These are phyloP conservation scores for Mucor lusitanicus DNA, from an alignment of 371 early-diverging fungal species.

Conservation along the genomic window DNA sequence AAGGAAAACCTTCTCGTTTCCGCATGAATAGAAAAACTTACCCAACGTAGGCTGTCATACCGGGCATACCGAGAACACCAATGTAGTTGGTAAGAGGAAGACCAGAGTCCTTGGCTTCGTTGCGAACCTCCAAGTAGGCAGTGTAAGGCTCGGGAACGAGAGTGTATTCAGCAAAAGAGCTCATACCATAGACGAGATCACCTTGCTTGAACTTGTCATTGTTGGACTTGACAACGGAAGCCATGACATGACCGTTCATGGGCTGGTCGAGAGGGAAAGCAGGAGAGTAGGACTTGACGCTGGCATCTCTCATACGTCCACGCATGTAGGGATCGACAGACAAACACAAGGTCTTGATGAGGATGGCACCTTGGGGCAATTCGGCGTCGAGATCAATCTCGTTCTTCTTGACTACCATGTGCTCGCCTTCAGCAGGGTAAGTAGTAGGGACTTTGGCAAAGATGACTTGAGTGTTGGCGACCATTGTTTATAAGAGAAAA, in stretches of 20 bases:
- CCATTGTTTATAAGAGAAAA: constrained; percentile 12
- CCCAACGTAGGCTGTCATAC: constrained; percentile 48
- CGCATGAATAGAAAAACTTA: constrained; percentile 11
- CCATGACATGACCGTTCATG: constrained; percentile 54
- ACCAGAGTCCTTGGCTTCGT: constrained; percentile 37
- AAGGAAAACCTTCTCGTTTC: neutral
- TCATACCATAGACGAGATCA: constrained; percentile 51
- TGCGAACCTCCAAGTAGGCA: constrained; percentile 21
- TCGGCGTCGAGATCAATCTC: constrained; percentile 47
- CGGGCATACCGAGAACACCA: constrained; percentile 58
- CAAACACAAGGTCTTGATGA: constrained; percentile 45
- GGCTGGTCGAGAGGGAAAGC: constrained; percentile 59
- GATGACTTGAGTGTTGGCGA: constrained; percentile 37
- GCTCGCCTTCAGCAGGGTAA: constrained; percentile 46
- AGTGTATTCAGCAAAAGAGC: constrained; percentile 50
- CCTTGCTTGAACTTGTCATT: constrained; percentile 55
- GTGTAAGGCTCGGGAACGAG: constrained; percentile 29
- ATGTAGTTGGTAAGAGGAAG: constrained; percentile 51
- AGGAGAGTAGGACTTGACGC: constrained; percentile 46
- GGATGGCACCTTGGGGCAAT: constrained; percentile 53
- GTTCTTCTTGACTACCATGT: constrained; percentile 47
- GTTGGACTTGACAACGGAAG: constrained; percentile 59
- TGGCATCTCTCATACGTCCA: constrained; percentile 58
- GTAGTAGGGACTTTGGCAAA: constrained; percentile 47
- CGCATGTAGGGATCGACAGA: constrained; percentile 59